A percentile compares a stretch with the other conserved stretches of the same genome.
phyloP scores from a whole-genome alignment of 1,284 basidiomycete species.

The Cryptococcus sp. region DNA sequence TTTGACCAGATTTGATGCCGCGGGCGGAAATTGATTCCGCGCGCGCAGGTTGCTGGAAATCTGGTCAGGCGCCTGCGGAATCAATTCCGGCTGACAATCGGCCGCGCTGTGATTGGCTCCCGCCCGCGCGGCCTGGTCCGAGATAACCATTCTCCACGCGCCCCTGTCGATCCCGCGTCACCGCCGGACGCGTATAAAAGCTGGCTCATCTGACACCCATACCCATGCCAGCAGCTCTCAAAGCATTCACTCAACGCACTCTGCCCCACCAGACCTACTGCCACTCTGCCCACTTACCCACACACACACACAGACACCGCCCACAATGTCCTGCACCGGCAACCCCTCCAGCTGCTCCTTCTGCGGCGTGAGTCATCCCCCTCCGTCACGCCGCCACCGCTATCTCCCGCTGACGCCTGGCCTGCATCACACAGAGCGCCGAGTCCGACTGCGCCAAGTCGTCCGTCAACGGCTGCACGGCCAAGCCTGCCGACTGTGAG shows the following conservation, averaged over 20 bases:
- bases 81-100: background rate
- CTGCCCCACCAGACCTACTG: background rate
- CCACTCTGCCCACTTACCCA: background rate
- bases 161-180: no score
- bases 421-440: slow-evolving; percentile 14
- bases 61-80: no score
- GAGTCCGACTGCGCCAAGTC: slow-evolving; percentile 39
- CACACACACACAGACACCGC: background rate
- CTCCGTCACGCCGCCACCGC: background rate
- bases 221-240: no score
- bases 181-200: no score
- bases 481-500: slow-evolving; percentile 35
- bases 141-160: no score
- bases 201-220: no score
- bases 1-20: no score
- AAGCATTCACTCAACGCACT: background rate
- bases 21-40: no score
- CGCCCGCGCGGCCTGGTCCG: background rate
- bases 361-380: slow-evolving; percentile 39
- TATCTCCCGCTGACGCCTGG: background rate
- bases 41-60: no score
- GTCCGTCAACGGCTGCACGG: slow-evolving; percentile 40
- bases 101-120: background rate
- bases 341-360: slow-evolving; percentile 44
- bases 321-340: slow-evolving; percentile 40